These are phyloP conservation scores for Pseudocercospora pini-densiflorae DNA, from an alignment of 2,329 filamentous ascomycete genomes.

Conservation along the genomic window DNA sequence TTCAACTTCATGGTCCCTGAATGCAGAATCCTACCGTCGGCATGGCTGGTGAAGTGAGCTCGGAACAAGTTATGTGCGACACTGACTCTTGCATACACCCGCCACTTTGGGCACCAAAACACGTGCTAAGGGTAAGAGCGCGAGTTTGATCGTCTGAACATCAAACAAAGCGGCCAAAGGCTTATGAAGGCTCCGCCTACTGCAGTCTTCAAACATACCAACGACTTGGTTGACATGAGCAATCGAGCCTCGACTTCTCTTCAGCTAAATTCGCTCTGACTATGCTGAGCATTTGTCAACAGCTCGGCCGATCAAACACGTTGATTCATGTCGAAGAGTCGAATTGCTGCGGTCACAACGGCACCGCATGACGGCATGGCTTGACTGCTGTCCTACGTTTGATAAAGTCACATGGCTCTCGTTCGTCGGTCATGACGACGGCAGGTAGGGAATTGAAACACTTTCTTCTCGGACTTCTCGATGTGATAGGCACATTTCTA, in stretches of 20 bases:
- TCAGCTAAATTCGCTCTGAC: background rate
- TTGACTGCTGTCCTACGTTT: background rate
- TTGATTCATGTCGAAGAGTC: background rate
- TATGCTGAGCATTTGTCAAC: background rate
- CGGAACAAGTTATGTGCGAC: background rate
- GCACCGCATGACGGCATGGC: constrained; percentile 13
- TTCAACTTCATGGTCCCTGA: background rate
- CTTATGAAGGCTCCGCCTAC: background rate
- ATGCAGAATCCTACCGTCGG: constrained; percentile 15
- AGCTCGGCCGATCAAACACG: constrained; percentile 1
- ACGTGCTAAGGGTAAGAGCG: background rate
- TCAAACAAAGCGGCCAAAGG: constrained; percentile 16
- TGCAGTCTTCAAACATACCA: background rate
- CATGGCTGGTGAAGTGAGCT: constrained; percentile 11
- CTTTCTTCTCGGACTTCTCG: background rate
- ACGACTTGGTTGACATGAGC: background rate
- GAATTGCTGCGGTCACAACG: constrained; percentile 14
- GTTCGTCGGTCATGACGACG: background rate
- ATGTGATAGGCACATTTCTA: background rate
- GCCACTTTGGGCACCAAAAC: constrained; percentile 6
- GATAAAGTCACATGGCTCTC: background rate
- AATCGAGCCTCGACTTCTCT: background rate
- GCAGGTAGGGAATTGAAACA: background rate
- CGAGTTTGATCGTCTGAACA: constrained; percentile 15
- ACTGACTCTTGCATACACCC: constrained; percentile 15